These are phyloP conservation scores for Ophiocordyceps polyrhachis-furcata DNA, from an alignment of 2,329 filamentous ascomycete species.

Conservation along the genomic window DNA sequence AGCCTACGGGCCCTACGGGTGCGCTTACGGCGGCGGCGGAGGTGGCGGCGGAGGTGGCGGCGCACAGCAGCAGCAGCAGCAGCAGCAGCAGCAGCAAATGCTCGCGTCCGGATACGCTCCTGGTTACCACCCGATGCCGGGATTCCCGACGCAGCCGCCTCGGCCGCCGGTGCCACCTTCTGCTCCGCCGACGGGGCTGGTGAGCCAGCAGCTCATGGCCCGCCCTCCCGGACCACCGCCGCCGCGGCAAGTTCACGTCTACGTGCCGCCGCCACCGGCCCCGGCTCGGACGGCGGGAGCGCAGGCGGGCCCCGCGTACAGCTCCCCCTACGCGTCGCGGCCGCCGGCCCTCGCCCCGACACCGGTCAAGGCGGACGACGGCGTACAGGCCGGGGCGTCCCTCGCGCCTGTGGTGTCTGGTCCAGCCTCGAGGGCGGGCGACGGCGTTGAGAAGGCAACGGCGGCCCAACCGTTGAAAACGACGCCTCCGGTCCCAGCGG, in stretches of 20 bases:
- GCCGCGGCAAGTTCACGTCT: slow-evolving; percentile 16
- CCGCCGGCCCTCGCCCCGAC: slow-evolving; percentile 12
- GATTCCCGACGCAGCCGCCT: slow-evolving; percentile 12
- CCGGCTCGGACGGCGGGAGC: slow-evolving; percentile 14
- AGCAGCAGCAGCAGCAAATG: slow-evolving; percentile 11
- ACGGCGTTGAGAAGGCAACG: neutral
- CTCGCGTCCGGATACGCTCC: slow-evolving; percentile 13
- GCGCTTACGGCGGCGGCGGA: slow-evolving; percentile 12
- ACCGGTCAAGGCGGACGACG: slow-evolving; percentile 12
- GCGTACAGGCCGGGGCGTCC: slow-evolving; percentile 2
- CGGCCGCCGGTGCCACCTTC: slow-evolving; percentile 13
- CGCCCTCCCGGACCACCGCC: slow-evolving; percentile 14
- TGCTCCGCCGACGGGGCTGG: slow-evolving; percentile 9
- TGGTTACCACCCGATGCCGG: slow-evolving; percentile 14
- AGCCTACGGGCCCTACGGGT: slow-evolving; percentile 18
- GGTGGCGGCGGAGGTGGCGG: no score
- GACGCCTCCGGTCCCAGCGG: slow-evolving; percentile 7
- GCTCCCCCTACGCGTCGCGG: slow-evolving; percentile 18
- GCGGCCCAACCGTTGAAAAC: slow-evolving; percentile 8
- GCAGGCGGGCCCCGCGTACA: slow-evolving; percentile 16
- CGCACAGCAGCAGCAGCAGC: no score
- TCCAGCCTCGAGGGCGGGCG: neutral
- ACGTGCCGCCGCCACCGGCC: slow-evolving; percentile 15
- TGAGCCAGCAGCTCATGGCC: slow-evolving; percentile 7
- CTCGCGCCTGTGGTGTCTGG: no score